Percentiles rank a stretch among this genome's conserved stretches.
phyloP scores from a whole-genome alignment of 1,284 basidiomycete species.

The Kalmanozyma brasiliensis region DNA sequence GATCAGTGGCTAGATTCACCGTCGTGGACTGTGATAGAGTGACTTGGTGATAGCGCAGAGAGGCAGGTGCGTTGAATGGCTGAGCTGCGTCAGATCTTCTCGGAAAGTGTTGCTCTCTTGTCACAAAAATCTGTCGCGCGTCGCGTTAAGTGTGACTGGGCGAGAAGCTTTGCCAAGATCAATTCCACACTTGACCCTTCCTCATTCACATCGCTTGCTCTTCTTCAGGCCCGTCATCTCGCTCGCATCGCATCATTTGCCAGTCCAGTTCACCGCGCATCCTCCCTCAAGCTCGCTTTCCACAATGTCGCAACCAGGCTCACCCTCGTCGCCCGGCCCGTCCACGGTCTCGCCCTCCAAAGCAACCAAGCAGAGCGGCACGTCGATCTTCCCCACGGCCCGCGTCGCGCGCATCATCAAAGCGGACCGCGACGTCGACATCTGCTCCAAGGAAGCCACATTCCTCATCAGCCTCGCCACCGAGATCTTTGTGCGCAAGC shows the following conservation, averaged over 20 bases:
- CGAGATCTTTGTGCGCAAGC: slow-evolving; percentile 56
- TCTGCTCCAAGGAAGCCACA: slow-evolving; percentile 60
- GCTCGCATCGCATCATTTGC: too few species aligned
- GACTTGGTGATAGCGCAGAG: too few species aligned
- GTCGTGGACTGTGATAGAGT: not conserved
- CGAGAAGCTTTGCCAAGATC: not conserved
- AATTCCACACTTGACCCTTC: not conserved
- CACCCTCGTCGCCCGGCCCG: slow-evolving; percentile 14
- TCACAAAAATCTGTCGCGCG: slow-evolving; percentile 12
- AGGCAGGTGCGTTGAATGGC: slow-evolving; percentile 4
- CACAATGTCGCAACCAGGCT: slow-evolving; percentile 16
- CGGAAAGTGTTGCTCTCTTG: slow-evolving; percentile 24
- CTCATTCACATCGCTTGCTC: not conserved
- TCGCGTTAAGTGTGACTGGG: slow-evolving; percentile 34
- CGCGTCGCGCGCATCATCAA: slow-evolving; percentile 60
- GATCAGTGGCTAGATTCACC: too few species aligned
- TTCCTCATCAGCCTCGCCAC: slow-evolving; percentile 59
- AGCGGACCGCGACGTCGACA: slow-evolving; percentile 59
- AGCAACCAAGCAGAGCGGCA: slow-evolving; percentile 32
- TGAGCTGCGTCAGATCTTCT: slow-evolving; percentile 5
- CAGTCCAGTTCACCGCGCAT: slow-evolving; percentile 2
- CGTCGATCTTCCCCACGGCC: slow-evolving; percentile 51
- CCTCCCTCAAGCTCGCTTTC: not conserved
- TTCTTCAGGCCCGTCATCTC: not conserved
- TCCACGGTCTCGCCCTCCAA: slow-evolving; percentile 10